Evolutionary conservation across 768 basidiomycete genomes (phyloP).

Genomic region (Mycena venus): DNA sequence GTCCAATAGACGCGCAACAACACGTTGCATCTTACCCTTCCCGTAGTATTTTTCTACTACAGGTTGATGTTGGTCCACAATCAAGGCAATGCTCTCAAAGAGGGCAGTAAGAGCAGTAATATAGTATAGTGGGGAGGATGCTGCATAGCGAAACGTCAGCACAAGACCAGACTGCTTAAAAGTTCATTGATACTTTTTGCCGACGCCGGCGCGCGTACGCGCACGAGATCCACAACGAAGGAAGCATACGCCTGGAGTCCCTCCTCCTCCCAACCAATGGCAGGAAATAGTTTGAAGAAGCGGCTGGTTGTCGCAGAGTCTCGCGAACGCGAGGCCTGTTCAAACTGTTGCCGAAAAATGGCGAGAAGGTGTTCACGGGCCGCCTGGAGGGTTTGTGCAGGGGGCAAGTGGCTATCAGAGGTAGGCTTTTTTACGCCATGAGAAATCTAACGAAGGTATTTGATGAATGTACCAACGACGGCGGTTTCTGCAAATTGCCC

Average conservation of each 20-base stretch:
- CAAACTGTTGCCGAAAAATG: constrained; percentile 86
- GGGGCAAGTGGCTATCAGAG: constrained; percentile 87
- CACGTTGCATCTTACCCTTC: constrained; percentile 84
- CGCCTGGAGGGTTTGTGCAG: constrained; percentile 82
- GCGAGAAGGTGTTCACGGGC: constrained; percentile 81
- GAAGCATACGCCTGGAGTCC: constrained; percentile 93
- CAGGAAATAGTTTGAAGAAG: constrained; percentile 97
- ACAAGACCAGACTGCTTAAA: background rate
- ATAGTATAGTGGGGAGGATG: constrained; percentile 93
- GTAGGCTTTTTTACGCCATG: constrained; percentile 76
- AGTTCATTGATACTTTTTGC: constrained; percentile 76
- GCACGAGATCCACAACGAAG: constrained; percentile 93
- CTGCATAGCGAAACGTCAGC: constrained; percentile 54
- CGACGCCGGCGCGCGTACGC: constrained; percentile 79
- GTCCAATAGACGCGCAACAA: constrained; percentile 80
- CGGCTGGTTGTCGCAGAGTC: constrained; percentile 91
- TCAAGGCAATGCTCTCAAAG: constrained; percentile 95
- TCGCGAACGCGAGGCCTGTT: constrained; percentile 81
- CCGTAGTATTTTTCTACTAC: constrained; percentile 99
- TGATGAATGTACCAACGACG: constrained; percentile 68
- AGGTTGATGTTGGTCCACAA: constrained; percentile 97
- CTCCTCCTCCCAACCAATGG: constrained; percentile 93
- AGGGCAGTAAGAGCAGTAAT: constrained; percentile 90
- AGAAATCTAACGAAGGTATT: constrained; percentile 11
- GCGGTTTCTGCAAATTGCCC: constrained; percentile 89